Evolutionary conservation across 2,329 filamentous ascomycete genomes (phyloP).

Genomic region (Pyricularia pennisetigena): DNA sequence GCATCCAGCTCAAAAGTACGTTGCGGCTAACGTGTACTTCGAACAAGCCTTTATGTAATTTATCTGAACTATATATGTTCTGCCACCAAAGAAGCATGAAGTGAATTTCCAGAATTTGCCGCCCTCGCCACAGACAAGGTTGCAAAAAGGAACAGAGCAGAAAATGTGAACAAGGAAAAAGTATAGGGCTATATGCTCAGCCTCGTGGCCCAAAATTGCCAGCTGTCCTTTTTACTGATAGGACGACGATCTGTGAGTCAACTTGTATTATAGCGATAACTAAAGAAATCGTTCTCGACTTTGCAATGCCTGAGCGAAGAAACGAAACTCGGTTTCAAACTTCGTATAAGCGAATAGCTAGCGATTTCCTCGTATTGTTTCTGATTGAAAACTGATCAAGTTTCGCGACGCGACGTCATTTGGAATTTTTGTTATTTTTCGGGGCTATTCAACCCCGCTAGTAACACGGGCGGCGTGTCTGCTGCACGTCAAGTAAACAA

Average conservation of each 20-base stretch:
- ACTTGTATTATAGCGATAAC: too few species aligned
- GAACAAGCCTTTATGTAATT: too few species aligned
- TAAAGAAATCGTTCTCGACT: too few species aligned
- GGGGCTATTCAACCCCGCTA: background rate
- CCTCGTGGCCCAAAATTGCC: background rate
- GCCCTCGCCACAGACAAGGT: background rate
- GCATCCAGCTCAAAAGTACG: too few species aligned
- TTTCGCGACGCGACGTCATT: background rate
- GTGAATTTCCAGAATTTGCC: background rate
- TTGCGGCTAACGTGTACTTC: too few species aligned
- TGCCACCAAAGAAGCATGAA: background rate
- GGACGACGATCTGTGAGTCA: background rate
- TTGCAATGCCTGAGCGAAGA: background rate
- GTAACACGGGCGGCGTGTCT: background rate
- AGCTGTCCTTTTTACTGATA: conserved; percentile 3
- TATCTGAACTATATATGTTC: too few species aligned
- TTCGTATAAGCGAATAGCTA: background rate
- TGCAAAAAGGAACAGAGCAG: background rate
- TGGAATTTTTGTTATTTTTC: too few species aligned
- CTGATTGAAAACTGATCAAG: background rate
- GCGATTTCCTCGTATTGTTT: background rate
- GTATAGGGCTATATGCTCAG: background rate
- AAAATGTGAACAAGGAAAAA: background rate
- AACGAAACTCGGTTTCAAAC: background rate
- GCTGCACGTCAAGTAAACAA: background rate